phyloP scores from a whole-genome alignment of 2,329 filamentous ascomycete genomes.

The Gnomoniopsis sp. region DNA sequence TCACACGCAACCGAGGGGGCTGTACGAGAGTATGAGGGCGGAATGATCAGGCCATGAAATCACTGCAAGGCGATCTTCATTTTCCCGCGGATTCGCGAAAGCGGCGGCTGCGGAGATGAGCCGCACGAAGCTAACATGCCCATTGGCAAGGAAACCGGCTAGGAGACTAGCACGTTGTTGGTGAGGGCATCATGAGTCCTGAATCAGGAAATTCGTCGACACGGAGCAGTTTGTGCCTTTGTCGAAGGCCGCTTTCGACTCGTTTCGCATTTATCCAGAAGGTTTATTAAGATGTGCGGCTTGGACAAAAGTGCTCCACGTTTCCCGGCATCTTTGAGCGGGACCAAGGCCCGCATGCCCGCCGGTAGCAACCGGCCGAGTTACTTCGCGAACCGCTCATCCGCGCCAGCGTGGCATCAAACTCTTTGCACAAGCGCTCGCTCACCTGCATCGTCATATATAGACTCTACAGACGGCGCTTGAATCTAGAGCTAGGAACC shows the following conservation, averaged over 20 bases:
- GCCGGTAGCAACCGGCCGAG: background rate
- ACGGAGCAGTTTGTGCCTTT: background rate
- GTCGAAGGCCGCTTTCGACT: background rate
- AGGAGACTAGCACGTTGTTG: background rate
- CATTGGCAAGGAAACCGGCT: background rate
- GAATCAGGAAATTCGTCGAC: conserved; percentile 4
- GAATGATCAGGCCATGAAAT: background rate
- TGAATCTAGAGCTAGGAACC: background rate
- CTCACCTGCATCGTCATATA: background rate
- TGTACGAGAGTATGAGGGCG: background rate
- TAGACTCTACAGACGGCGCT: background rate
- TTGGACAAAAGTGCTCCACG: background rate
- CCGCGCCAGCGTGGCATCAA: conserved; percentile 3
- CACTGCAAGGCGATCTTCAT: conserved; percentile 12
- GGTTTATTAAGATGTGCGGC: background rate
- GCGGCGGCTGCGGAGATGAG: conserved; percentile 8
- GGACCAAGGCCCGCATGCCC: conserved; percentile 13
- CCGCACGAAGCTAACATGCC: conserved; percentile 5
- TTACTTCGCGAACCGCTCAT: conserved; percentile 4
- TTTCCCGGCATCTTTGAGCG: background rate
- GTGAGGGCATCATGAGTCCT: conserved; percentile 10
- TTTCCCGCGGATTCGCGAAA: conserved; percentile 4
- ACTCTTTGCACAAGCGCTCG: background rate
- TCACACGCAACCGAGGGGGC: background rate
- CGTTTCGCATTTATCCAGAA: background rate